These are phyloP conservation scores for Emmonsia crescens DNA, from an alignment of 2,329 filamentous ascomycete species.

Conservation along the genomic window DNA sequence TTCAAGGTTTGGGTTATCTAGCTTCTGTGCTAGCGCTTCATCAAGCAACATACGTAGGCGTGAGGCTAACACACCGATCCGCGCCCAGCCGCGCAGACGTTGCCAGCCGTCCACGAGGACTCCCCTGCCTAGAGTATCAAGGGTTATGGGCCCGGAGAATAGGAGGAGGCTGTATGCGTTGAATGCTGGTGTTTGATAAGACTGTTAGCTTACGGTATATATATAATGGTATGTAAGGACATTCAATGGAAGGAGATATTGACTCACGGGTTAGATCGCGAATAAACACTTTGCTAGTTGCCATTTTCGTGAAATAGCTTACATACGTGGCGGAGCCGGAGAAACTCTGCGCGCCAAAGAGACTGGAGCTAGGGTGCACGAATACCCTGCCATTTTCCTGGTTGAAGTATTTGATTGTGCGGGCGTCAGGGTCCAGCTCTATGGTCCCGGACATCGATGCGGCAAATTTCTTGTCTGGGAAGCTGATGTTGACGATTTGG, in stretches of 20 bases:
- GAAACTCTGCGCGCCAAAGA: constrained; percentile 75
- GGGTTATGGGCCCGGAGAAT: constrained; percentile 72
- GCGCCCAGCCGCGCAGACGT: constrained; percentile 75
- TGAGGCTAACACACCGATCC: constrained; percentile 82
- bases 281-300: constrained; percentile 84
- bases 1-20: constrained; percentile 60
- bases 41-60: constrained; percentile 79
- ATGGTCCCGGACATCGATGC: constrained; percentile 79
- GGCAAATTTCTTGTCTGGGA: constrained; percentile 93
- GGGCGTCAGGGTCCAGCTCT: constrained; percentile 83
- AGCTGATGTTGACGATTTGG: constrained; percentile 82
- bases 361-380: constrained; percentile 76
- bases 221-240: neutral
- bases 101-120: constrained; percentile 90
- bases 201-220: constrained; percentile 5
- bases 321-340: constrained; percentile 65
- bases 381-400: constrained; percentile 81
- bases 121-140: constrained; percentile 80
- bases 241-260: neutral
- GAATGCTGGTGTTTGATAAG: constrained; percentile 44
- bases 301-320: constrained; percentile 84
- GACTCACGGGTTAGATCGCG: constrained; percentile 75
- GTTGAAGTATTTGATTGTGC: constrained; percentile 85
- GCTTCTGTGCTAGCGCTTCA: constrained; percentile 65
- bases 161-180: constrained; percentile 81